Base-by-base conservation (phyloP, 1,284 basidiomycete species). In the Ceraceosorus guamensis region DNA sequence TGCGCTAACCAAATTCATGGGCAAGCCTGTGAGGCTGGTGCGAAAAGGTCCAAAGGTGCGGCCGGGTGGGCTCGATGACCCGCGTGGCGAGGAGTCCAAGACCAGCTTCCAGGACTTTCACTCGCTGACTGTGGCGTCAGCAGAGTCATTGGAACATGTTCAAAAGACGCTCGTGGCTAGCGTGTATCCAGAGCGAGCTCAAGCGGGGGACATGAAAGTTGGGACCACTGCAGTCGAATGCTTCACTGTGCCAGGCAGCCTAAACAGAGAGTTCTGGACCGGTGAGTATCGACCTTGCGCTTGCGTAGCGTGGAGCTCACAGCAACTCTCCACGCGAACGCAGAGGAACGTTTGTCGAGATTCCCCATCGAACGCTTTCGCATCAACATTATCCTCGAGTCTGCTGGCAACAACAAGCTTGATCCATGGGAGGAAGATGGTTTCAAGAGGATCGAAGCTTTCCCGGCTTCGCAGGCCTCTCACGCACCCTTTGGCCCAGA, bases 391-490 rank as follows among this genome's bases (percentile, higher is more conserved):
- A 54, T 70, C 49, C 39, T 72, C 52, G 59, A 62, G n/a, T 50
- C 62, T 13, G 51, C 62, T 1, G 46, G 54, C 18, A 18, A 33
- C 10, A 47, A 57, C 14, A 43, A 46, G 5, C 62, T 70, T 32
- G 57, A 48, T 6, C 56, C 68, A 0, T 72, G 68, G 65, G 70
- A 72, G 47, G 70, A 72, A 52, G 70, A 72, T 51, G 59, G 56
- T 18, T 72, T 66, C 62, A 65, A 61, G 3, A 53, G 63, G 7
- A 55, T 68, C 39, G 70, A 72, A 44, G 49, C 68, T 6, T 67
- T 72, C 31, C 54, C 61, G 33, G 31, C 57, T 5, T 39, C 24
- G 14, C 46, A n/a, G 14, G 44, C 13, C 44, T 45, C 18, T 31
- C 43, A 49, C 2, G 48, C 31, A 6, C 48, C 33, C 18, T 45